phyloP scores from a whole-genome alignment of 352 stramenopile species.

The Pythium utonaiense region DNA sequence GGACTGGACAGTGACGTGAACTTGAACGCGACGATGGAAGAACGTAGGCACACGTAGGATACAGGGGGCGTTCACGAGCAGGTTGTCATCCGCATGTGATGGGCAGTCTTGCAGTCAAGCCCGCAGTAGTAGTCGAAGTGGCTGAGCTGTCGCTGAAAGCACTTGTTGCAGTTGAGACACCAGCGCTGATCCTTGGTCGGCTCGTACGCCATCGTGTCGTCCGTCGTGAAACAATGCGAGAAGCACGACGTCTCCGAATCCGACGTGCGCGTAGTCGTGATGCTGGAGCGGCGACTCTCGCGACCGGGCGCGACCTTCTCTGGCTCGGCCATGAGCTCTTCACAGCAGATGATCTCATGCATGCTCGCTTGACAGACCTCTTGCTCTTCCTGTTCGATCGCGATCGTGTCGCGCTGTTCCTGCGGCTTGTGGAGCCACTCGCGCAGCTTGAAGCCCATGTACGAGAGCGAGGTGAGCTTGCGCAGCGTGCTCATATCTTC shows the following conservation, averaged over 20 bases:
- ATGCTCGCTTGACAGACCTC: conserved; percentile 28
- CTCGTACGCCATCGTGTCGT: conserved; percentile 31
- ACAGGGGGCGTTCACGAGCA: background rate
- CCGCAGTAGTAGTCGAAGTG: conserved; percentile 71
- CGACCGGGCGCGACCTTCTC: conserved; percentile 4
- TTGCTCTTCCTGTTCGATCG: conserved; percentile 58
- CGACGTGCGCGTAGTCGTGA: conserved; percentile 21
- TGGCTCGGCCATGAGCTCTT: conserved; percentile 25
- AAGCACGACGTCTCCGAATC: conserved; percentile 20
- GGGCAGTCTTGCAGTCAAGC: conserved; percentile 65
- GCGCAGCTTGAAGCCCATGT: conserved; percentile 52
- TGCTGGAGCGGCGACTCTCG: conserved; percentile 18
- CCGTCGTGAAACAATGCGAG: conserved; percentile 18
- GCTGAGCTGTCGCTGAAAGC: conserved; percentile 63
- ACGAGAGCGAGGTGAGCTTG: conserved; percentile 60
- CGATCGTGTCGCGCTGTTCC: conserved; percentile 52
- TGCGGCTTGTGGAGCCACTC: conserved; percentile 49
- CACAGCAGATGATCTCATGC: conserved; percentile 49
- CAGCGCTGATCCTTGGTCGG: conserved; percentile 68
- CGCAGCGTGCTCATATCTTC: conserved; percentile 41
- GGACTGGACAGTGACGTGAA: background rate
- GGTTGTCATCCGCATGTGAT: conserved; percentile 35
- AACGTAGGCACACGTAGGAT: background rate
- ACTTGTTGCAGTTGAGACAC: conserved; percentile 79
- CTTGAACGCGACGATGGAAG: background rate